Conservation (phyloP, 371 early-diverging fungal genomes). For the Lichtheimia ramosa region DNA sequence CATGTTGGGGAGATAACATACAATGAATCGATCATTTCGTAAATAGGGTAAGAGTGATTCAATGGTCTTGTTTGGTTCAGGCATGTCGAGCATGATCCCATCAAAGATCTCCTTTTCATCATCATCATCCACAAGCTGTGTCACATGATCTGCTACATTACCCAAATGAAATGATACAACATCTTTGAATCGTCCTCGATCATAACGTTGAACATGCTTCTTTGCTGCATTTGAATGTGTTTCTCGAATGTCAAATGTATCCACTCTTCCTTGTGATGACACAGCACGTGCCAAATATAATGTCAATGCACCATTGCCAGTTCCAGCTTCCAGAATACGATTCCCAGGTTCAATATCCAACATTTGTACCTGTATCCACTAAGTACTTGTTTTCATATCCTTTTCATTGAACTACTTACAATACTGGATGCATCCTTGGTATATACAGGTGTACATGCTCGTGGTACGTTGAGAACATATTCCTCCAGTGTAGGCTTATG, state of each 20-base stretch:
- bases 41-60: conserved; percentile 45
- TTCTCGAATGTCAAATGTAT: conserved; percentile 65
- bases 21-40: conserved; percentile 64
- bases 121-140: no score
- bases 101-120: conserved; percentile 45
- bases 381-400: not conserved
- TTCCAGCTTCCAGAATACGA: conserved; percentile 72
- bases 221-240: conserved; percentile 54
- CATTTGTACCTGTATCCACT: conserved; percentile 40
- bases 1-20: conserved; percentile 78
- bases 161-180: conserved; percentile 57
- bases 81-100: conserved; percentile 73
- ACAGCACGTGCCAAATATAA: conserved; percentile 69
- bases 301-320: conserved; percentile 75
- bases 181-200: conserved; percentile 54
- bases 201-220: conserved; percentile 53
- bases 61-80: conserved; percentile 58
- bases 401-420: conserved; percentile 24
- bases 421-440: conserved; percentile 76
- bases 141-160: conserved; percentile 29
- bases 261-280: conserved; percentile 44
- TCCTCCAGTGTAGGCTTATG: conserved; percentile 76
- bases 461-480: conserved; percentile 59
- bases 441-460: conserved; percentile 74
- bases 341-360: conserved; percentile 68